Conservation (phyloP, 2,329 filamentous ascomycete genomes). For the Fusarium sterilihyphosum region DNA sequence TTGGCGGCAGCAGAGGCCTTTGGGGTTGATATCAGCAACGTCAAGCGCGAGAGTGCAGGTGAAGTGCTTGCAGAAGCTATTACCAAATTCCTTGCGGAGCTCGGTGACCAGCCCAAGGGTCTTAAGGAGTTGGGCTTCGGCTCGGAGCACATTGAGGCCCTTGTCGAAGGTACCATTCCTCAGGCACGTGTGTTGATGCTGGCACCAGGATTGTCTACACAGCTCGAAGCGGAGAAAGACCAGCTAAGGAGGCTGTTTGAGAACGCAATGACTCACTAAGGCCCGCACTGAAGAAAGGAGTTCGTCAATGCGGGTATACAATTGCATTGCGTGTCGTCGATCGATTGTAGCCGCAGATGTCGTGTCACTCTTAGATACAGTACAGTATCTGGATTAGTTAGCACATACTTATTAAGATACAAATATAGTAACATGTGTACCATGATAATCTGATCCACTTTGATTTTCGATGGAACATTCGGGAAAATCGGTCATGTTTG, state of each 20-base stretch:
- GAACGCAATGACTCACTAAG: slow-evolving; percentile 56
- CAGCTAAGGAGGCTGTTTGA: slow-evolving; percentile 78
- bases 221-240: slow-evolving; percentile 75
- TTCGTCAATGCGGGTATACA: slow-evolving; percentile 23
- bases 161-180: slow-evolving; percentile 95
- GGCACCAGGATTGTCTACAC: slow-evolving; percentile 80
- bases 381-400: slow-evolving; percentile 1
- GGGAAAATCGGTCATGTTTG: slow-evolving; percentile 1
- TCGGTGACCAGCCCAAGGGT: slow-evolving; percentile 92
- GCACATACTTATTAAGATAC: background rate
- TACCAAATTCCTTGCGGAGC: slow-evolving; percentile 78
- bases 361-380: slow-evolving; percentile 15
- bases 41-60: slow-evolving; percentile 89
- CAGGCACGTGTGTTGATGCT: slow-evolving; percentile 91
- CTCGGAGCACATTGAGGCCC: slow-evolving; percentile 75
- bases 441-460: slow-evolving; percentile 1
- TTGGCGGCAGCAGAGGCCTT: slow-evolving; percentile 89
- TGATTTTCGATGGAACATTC: slow-evolving; percentile 14
- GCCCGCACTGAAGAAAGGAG: slow-evolving; percentile 5
- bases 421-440: slow-evolving; percentile 12
- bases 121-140: slow-evolving; percentile 86
- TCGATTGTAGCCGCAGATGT: slow-evolving; percentile 6
- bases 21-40: slow-evolving; percentile 86
- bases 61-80: slow-evolving; percentile 88
- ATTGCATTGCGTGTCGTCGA: slow-evolving; percentile 28